Conservation (phyloP, 441 rosid genomes). For the Syzygium syzygioides region DNA sequence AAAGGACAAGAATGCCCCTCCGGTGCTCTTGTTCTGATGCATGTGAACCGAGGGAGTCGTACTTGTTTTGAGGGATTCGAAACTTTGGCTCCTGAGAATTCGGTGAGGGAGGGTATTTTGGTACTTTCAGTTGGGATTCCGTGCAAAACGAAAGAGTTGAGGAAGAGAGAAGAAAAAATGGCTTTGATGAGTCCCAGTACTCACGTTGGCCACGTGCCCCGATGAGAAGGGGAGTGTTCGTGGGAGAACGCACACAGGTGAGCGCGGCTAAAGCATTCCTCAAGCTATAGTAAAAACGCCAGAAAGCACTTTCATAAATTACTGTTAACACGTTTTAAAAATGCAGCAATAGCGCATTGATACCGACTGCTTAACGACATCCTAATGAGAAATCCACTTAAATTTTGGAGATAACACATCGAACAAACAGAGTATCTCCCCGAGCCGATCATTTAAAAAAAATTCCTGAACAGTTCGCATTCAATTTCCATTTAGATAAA, state of each 20-base stretch:
- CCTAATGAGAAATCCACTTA: background rate
- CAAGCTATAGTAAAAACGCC: background rate
- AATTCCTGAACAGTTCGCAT: fast-evolving
- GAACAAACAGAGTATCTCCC: background rate
- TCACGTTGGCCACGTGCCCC: background rate
- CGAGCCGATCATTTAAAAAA: background rate
- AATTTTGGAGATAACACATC: fast-evolving
- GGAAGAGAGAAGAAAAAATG: background rate
- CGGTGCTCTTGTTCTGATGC: no score
- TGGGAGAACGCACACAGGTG: background rate
- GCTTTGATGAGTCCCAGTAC: background rate
- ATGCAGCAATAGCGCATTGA: background rate
- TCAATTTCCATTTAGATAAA: background rate
- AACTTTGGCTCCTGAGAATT: background rate
- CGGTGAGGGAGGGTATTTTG: background rate
- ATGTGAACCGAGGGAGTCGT: no score
- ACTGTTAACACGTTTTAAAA: background rate
- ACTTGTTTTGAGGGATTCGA: background rate
- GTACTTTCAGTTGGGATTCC: background rate
- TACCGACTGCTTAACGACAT: background rate
- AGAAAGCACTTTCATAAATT: background rate
- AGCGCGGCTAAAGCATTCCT: background rate
- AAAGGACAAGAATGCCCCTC: background rate
- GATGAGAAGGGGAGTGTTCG: background rate
- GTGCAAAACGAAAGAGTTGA: background rate